Conservation (phyloP, 106 monocot genomes). For the Apostasia ramifera region DNA sequence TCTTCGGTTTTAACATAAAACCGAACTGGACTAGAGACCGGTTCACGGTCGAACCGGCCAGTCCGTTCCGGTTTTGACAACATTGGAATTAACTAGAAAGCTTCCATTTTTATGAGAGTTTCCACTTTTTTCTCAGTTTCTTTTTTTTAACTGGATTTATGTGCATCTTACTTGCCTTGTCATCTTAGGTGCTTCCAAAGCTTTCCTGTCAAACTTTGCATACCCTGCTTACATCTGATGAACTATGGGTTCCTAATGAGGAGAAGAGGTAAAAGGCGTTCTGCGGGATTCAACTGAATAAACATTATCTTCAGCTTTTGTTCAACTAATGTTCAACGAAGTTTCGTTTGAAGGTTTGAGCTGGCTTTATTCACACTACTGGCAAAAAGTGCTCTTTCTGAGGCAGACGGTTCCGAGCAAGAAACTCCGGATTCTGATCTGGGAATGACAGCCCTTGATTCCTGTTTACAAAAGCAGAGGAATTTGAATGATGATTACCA, state of each 20-base stretch:
- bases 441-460: constrained; percentile 6
- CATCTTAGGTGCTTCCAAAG: constrained; percentile 71
- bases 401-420: constrained; percentile 37
- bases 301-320: constrained; percentile 2
- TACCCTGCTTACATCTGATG: constrained; percentile 88
- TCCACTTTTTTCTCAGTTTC: too few species aligned
- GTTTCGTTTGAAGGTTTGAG: constrained; percentile 67
- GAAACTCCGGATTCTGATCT: constrained; percentile 28
- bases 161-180: too few species aligned
- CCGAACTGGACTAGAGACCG: too few species aligned
- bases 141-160: too few species aligned
- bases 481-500: constrained; percentile 14
- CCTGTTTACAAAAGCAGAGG: constrained; percentile 32
- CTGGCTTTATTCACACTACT: constrained; percentile 76
- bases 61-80: too few species aligned
- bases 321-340: background rate
- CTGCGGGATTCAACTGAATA: background rate
- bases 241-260: constrained; percentile 94
- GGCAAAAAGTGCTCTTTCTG: constrained; percentile 49
- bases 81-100: too few species aligned
- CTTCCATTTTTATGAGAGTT: too few species aligned
- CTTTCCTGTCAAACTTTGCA: constrained; percentile 94
- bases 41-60: too few species aligned
- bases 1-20: too few species aligned
- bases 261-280: constrained; percentile 68